Conservation (phyloP, 169 alveolate species). For the Pseudocohnilembus persalinus region DNA sequence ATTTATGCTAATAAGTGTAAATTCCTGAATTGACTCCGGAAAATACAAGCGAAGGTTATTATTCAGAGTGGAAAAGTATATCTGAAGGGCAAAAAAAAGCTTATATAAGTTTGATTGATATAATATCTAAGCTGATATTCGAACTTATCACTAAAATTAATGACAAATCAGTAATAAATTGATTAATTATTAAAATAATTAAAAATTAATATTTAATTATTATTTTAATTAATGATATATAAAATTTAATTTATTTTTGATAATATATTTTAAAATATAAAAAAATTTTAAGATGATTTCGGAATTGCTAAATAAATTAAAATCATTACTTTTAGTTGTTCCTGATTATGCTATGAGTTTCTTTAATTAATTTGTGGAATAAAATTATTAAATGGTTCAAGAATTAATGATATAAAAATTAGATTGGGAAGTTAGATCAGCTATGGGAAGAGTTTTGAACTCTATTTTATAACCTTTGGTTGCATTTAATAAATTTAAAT, state of each 20-base stretch:
- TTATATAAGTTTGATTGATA: not conserved
- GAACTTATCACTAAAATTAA: not conserved
- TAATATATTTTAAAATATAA: too few species aligned
- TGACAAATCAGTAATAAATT: not conserved
- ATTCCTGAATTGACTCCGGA: not conserved
- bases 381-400: too few species aligned
- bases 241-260: too few species aligned
- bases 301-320: not conserved
- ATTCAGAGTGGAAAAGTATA: not conserved
- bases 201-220: too few species aligned
- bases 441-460: not conserved
- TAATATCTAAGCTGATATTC: too few species aligned
- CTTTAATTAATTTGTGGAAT: not conserved
- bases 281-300: not conserved
- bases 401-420: too few species aligned
- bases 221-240: too few species aligned
- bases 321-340: too few species aligned
- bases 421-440: not conserved
- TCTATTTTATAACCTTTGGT: not conserved
- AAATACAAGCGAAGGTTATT: constrained; percentile 7
- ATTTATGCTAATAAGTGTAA: not conserved
- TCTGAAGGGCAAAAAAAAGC: not conserved
- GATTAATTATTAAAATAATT: too few species aligned
- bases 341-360: not conserved
- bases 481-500: not conserved